Base-by-base conservation (phyloP, 1,284 basidiomycete genomes). In the Inonotus obliquus region DNA sequence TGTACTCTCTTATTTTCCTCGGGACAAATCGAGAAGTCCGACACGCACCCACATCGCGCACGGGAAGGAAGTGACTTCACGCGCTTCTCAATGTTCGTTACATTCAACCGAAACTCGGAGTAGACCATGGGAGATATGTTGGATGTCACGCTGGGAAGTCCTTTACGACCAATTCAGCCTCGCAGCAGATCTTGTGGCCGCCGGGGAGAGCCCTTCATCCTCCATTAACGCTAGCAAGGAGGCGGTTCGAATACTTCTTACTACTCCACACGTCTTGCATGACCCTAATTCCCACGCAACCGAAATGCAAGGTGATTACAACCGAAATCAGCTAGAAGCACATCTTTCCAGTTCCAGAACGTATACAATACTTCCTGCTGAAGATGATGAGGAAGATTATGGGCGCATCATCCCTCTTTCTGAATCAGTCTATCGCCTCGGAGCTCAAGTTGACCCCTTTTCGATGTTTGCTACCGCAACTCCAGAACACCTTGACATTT, bases 111-210 rank as follows among this genome's bases (percentile, higher is more conserved):
- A 39, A 23, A 21, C 11, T 11, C 51, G 13, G 1, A 27, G 25
- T 25, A 47, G 49, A 32, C 6, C 54, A 4, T 64, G 63, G 63
- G 63, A 64, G 27, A 55, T 23, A 49, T 54, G 47, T 60, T 64
- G 63, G 63, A 48, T 58, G 23, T 35, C 48, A 29, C 59, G 63
- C 21, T 64, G 63, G 63, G 63, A 64, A 52, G 38, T 59, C 17
- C 48, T 64, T 9, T 61, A 58, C 35, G 56, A 64, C 41, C 55
- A 64, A 54, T 27, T 64, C 13, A 51, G 54, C 39, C 59, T 60
- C 41, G 59, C 62, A 27, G 54, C 53, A 11, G 57, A 63, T 32
- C 37, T 63, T 29, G 39, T 47, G 19, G 44, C 57, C 17, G 27
- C 41, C 17, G 35, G 51, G 2, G 57, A 27, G 19, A 19, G 37